phyloP scores from a whole-genome alignment of 352 stramenopile species.

The Pythium apleroticum region DNA sequence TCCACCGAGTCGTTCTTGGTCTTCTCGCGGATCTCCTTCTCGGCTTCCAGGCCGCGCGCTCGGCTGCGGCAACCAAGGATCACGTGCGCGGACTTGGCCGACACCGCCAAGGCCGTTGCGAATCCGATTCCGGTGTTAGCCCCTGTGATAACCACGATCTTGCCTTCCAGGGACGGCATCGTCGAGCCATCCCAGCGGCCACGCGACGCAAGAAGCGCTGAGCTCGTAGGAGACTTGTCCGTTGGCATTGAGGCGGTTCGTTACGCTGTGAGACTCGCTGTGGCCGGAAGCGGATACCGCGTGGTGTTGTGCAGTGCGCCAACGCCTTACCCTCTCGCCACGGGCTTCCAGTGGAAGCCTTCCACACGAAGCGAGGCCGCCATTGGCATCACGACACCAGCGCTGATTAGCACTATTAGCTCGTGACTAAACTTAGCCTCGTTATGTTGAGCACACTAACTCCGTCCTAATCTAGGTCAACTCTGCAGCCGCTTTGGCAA shows the following conservation, averaged over 20 bases:
- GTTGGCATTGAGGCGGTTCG: background rate
- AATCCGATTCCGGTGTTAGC: constrained; percentile 88
- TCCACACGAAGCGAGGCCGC: background rate
- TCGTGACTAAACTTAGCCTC: background rate
- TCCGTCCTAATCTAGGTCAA: background rate
- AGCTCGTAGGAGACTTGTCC: background rate
- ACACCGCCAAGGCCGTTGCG: constrained; percentile 59
- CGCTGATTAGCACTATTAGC: constrained; percentile 4
- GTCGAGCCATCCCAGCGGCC: constrained; percentile 23
- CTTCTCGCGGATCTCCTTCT: constrained; percentile 7
- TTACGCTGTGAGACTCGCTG: background rate
- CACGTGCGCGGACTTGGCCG: constrained; percentile 59
- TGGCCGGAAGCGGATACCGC: background rate
- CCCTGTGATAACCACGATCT: constrained; percentile 81
- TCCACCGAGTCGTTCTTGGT: constrained; percentile 3
- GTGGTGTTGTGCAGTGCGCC: background rate
- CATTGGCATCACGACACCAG: background rate
- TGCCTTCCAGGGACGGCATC: constrained; percentile 42
- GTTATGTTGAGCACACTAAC: background rate
- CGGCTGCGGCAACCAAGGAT: constrained; percentile 74
- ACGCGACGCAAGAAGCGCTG: background rate
- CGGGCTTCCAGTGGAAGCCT: background rate
- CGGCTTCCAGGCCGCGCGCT: constrained; percentile 10
- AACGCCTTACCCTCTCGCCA: background rate
- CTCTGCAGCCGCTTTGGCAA: background rate